These are phyloP conservation scores for Eimeria maxima DNA, from an alignment of 169 alveolate genomes.

Conservation along the genomic window DNA sequence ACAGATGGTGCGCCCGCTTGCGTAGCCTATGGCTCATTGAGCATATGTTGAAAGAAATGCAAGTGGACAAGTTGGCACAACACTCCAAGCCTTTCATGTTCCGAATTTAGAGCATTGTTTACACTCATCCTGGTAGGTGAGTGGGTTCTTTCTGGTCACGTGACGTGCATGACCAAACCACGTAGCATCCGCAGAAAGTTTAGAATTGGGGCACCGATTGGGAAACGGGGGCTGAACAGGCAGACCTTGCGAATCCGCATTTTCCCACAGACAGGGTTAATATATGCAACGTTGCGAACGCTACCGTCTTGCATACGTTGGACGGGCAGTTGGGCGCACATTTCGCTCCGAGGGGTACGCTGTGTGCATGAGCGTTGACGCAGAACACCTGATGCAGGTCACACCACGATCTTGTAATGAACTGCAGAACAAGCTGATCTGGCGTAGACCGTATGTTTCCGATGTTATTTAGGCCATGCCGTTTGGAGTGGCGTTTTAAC, in stretches of 20 bases:
- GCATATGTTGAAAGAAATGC: neutral
- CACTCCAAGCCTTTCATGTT: neutral
- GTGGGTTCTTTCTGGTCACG: neutral
- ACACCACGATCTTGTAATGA: neutral
- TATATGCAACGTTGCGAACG: neutral
- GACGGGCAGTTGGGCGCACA: neutral
- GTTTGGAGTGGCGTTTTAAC: neutral
- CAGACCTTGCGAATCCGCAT: neutral
- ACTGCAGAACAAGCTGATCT: neutral
- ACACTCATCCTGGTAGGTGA: neutral
- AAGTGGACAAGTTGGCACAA: neutral
- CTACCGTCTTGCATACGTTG: neutral
- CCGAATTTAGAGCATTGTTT: neutral
- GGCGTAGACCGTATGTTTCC: neutral
- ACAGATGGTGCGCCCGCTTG: neutral
- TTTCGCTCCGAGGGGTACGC: neutral
- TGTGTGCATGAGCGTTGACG: too few relatives aligned
- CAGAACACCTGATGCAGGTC: neutral
- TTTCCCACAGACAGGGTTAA: neutral
- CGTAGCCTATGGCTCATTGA: neutral
- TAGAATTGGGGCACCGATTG: neutral
- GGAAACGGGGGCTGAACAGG: neutral
- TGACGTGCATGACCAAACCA: neutral
- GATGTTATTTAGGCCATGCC: neutral
- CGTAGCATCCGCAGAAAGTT: neutral